These are phyloP conservation scores for Neurospora pannonica DNA, from an alignment of 495 filamentous ascomycete species.

Conservation along the genomic window DNA sequence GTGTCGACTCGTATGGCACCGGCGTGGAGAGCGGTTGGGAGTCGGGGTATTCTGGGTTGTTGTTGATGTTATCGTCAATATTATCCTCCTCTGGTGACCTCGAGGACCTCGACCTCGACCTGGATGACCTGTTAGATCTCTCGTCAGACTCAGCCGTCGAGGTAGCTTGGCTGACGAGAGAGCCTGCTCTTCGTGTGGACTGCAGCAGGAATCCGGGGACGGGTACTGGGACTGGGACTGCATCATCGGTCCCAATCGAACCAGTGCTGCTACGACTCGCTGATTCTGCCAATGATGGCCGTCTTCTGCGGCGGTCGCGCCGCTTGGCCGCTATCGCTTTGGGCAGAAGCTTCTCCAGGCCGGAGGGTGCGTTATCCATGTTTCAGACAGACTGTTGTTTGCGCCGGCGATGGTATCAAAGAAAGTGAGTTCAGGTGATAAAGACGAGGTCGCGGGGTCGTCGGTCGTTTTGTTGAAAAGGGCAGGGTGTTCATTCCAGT, in stretches of 20 bases:
- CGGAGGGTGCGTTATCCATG: constrained; percentile 25
- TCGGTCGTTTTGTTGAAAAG: background rate
- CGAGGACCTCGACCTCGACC: background rate
- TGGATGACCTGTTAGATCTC: background rate
- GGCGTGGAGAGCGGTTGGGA: background rate
- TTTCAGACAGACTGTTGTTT: background rate
- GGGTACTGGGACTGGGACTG: background rate
- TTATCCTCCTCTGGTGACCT: background rate
- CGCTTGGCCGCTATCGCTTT: constrained; percentile 34
- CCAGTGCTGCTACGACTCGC: constrained; percentile 9
- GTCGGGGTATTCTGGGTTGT: background rate
- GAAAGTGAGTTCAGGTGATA: background rate
- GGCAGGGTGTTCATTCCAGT: background rate
- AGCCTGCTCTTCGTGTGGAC: background rate
- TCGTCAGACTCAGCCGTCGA: background rate
- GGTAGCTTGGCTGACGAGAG: background rate
- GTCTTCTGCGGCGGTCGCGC: constrained; percentile 27
- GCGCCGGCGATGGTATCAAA: background rate
- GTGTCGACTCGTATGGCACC: constrained; percentile 2
- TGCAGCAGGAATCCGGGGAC: background rate
- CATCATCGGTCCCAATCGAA: background rate
- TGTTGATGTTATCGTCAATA: background rate
- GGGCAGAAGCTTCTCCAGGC: constrained; percentile 40
- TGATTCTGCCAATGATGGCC: constrained; percentile 12
- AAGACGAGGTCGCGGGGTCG: background rate